Evolutionary conservation across 2,329 filamentous ascomycete species (phyloP), one percentile per base, ranked within the genome.

Genomic region (Apiospora phragmitis): DNA sequence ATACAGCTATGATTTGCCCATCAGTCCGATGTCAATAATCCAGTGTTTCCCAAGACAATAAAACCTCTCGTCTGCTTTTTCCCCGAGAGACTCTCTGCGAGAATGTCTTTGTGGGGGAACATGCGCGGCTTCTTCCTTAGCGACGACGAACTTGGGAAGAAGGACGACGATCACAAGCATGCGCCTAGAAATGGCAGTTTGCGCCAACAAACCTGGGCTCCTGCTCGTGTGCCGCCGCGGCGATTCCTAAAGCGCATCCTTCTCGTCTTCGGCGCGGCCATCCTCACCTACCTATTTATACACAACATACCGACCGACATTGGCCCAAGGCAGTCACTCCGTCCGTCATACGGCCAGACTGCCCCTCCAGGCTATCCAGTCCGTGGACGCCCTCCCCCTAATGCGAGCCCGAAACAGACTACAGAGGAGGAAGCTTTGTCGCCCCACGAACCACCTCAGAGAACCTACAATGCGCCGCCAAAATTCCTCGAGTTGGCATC

Each of bases 391-490:
- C 32, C 45, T 38, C 67, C 66, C 4, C 66, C 45, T n/a, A 51
- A 55, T 18, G 5, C 42, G 67, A 68, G n/a, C 29, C 29, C 62
- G 26, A 43, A 65, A 49, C 38, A 59, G 41, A 3, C 49, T n/a
- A 8, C 16, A 16, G 29, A 45, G 3, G 51, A 62, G 21, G 38
- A 49, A 18, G 21, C 16, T 18, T 8, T 26, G 35, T 38, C 68
- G 21, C 24, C 35, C 21, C 68, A 65, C 67, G 70, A 72, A 11
- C 47, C 24, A 65, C 51, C 3, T 43, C 72, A 55, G 70, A 81
- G 85, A 72, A 85, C 86, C 68, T 95, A 92, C 79, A 89, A 91
- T 73, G 94, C 93, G 0, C 88, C 88, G 1, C 86, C 97, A 74
- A 89, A 85, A 75, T 95, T 94, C 77, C 88, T 87, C 75, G 81